A percentile compares a stretch with the other conserved stretches of the same genome.
Conservation (phyloP, 2,329 filamentous ascomycete species). For the Pseudocercospora eumusae region DNA sequence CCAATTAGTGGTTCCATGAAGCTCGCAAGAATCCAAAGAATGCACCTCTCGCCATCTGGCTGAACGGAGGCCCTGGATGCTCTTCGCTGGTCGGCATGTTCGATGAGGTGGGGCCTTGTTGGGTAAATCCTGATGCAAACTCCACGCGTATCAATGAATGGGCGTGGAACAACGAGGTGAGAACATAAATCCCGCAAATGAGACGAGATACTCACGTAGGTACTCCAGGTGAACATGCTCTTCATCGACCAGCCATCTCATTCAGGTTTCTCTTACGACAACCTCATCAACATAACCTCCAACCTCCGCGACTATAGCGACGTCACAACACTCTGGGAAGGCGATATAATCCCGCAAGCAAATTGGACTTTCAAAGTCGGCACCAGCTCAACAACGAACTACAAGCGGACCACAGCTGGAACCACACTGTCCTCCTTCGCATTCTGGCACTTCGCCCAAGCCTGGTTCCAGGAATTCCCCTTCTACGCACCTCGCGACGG, state of each 20-base stretch:
- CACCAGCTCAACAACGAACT: constrained; percentile 52
- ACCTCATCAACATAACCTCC: constrained; percentile 42
- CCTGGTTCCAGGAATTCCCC: constrained; percentile 61
- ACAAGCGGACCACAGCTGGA: constrained; percentile 50
- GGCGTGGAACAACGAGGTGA: constrained; percentile 56
- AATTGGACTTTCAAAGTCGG: constrained; percentile 57
- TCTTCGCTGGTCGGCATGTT: constrained; percentile 55
- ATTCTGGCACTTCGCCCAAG: constrained; percentile 61
- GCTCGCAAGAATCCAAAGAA: constrained; percentile 36
- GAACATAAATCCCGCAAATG: not conserved
- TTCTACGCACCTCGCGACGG: not conserved
- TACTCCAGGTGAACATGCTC: constrained; percentile 53
- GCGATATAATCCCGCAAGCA: constrained; percentile 44
- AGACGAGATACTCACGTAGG: not conserved
- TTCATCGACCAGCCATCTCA: constrained; percentile 66
- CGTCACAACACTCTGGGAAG: constrained; percentile 21
- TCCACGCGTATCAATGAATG: constrained; percentile 55
- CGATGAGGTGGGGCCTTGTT: constrained; percentile 56
- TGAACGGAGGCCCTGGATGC: constrained; percentile 59
- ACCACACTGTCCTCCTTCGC: constrained; percentile 57
- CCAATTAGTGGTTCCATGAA: constrained; percentile 53
- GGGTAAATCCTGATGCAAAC: constrained; percentile 56
- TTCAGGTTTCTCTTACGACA: constrained; percentile 57
- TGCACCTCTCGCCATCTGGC: constrained; percentile 60
- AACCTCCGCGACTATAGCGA: constrained; percentile 32